Base-by-base conservation (phyloP, 108 stramenopile genomes). In the Discostella stelligeroides region DNA sequence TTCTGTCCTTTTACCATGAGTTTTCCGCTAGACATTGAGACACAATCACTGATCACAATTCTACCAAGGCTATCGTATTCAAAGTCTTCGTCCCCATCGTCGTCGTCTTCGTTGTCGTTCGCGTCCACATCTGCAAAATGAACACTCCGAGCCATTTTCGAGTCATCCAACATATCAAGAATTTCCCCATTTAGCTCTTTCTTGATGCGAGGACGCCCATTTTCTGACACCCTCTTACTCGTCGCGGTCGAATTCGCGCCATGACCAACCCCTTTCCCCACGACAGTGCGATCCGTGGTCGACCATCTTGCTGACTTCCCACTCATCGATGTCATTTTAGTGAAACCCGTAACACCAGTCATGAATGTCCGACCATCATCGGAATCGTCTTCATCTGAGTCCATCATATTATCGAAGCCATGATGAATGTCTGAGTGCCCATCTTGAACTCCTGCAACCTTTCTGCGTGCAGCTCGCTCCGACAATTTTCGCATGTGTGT, bases 401-500 rank as follows among this genome's bases (percentile, higher is more conserved):
- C 88, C 79, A 93, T 76, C 86, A 93, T 81, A 50, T 88, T 82
- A 21, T 92, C 89, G 59, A 91, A 88, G 48, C 79, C 66, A 46
- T 58, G 60, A 9, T 69, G 55, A 41, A 66, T 61, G 38, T 38
- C 70, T 45, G 64, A 49, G 14, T 46, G 63, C 2, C 73, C 79
- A 63, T 84, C 85, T 47, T 76, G 68, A 27, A 76, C 41, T 15
- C 73, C 68, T 14, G 72, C 70, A 12, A 73, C 83, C 63, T 86
- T 88, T 24, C 86, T 82, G 20, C 94, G 61, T 54, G 63, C 62
- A 56, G 84, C 76, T 30, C 92, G 71, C 60, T 91, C 88, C 0
- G 79, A 79, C 0, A 92, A 72, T 68, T 94, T 95, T 56, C 94
- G 80, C 83, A 97, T 94, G 76, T 96, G 92, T 18, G 83, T 88